Base-by-base conservation (phyloP, 768 basidiomycete species). In the Pulveroboletus frians region DNA sequence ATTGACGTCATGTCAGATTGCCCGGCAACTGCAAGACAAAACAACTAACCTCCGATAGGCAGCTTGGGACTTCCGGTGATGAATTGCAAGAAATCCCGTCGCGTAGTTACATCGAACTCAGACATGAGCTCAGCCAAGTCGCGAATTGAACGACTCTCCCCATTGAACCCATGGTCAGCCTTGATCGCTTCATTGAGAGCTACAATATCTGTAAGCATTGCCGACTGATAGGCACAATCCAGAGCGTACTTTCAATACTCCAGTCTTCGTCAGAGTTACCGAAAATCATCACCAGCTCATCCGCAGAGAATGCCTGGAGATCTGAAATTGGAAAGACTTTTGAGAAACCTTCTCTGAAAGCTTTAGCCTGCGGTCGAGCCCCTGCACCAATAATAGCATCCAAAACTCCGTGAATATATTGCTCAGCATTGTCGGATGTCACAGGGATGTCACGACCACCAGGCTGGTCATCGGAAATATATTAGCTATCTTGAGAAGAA, bases 241-340 rank as follows among this genome's bases (percentile, higher is more conserved):
- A 20, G 5, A 8, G 71, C 91, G 55, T 67, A 97, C 94, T 92
- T 67, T 96, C 93, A 10, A 76, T 64, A 52, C 80, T 84, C 96
- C 96, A 99, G 64, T 99, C 96, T 63, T 99, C 96, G n/a, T 97
- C 92, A 9, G 88, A 83, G 59, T 94, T 94, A 15, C 95, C 95
- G 61, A 97, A 95, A 18, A 98, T 75, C 80, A 95, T 88, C 14
- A 88, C 88, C n/a, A 99, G 71, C 67, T 99, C 96, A 50, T 96
- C 91, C 5, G 91, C 79, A 32, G 94, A 87, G 71, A 99, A 99
- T 6, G 91, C 88, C 57, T 87, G 83, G 27, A 99, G 72, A 61
- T 99, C 94, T 23, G 77, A 72, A 39, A 98, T 83, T 5, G 95
- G 90, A 77, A 99, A 98, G 27, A 98, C 93, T 64, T 93, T 92